These are phyloP conservation scores for Crithidia sp. DNA, from an alignment of 208 protist genomes.

Conservation along the genomic window DNA sequence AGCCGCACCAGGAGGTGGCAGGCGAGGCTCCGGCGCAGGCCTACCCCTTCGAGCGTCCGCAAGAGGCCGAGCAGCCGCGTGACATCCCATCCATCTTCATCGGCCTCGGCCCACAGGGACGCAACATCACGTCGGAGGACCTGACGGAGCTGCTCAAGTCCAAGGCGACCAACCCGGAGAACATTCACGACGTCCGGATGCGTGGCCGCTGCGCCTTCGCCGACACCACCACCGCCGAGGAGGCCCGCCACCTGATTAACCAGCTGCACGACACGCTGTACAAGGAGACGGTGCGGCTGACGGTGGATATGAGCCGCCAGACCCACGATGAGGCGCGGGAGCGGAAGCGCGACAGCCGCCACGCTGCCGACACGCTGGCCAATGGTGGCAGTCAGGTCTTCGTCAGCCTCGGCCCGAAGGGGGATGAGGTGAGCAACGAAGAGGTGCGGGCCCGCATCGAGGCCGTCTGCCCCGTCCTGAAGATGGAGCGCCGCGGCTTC, in stretches of 20 bases:
- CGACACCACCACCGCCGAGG: slow-evolving; percentile 49
- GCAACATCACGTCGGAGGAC: slow-evolving; percentile 33
- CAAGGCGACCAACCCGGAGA: slow-evolving; percentile 27
- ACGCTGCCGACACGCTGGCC: not conserved
- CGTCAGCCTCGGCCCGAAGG: slow-evolving; percentile 62
- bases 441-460: slow-evolving; percentile 42
- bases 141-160: slow-evolving; percentile 32
- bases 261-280: slow-evolving; percentile 46
- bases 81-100: slow-evolving; percentile 64
- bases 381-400: slow-evolving; percentile 42
- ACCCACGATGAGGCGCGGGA: slow-evolving; percentile 32
- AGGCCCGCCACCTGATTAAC: slow-evolving; percentile 54
- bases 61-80: not conserved
- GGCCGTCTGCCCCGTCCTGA: slow-evolving; percentile 42
- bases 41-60: not conserved
- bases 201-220: slow-evolving; percentile 80
- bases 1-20: not conserved
- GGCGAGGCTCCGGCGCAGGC: not conserved
- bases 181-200: slow-evolving; percentile 51
- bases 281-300: slow-evolving; percentile 53
- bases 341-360: slow-evolving; percentile 6
- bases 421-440: slow-evolving; percentile 39
- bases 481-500: slow-evolving; percentile 57
- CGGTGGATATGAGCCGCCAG: slow-evolving; percentile 62
- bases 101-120: slow-evolving; percentile 58